Base-by-base conservation (phyloP, 1,139 yeast species). In the Blastobotrys illinoisensis region DNA sequence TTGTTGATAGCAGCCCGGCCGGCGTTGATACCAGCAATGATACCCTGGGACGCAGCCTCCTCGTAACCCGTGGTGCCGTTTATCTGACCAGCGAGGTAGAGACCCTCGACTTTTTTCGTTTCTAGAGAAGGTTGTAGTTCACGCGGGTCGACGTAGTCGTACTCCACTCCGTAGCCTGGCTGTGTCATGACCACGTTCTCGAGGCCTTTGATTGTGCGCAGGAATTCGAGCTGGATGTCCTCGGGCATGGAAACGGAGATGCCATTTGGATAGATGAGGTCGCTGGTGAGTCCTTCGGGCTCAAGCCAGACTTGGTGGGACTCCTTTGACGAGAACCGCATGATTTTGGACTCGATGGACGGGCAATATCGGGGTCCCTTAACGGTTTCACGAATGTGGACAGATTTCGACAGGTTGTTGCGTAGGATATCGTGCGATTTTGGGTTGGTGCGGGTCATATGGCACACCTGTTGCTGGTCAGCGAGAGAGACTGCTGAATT, bases 11-110 rank as follows among this genome's bases (percentile, higher is more conserved):
- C 74, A 0, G 71, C 53, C n/a, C 73, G 58, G 0, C 91, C 93
- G 0, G 99, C 98, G 68, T 95, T 95, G 44, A 91, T 86, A 5
- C 99, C 99, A 1, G 99, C 99, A 50, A 95, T 73, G 55, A 91
- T 79, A 1, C 99, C 99, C 67, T 93, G 99, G 0, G 98, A 85
- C 1, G 97, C 97, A 0, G 99, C 99, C 68, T 95, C 99, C 72
- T 95, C 99, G 64, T 95, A 95, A 0, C 99, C 99, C 0, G 99
- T 95, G 0, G 99, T 95, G 47, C 99, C 99, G 67, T 95, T 95
- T 47, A 95, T 95, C 71, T 95, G 99, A 1, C 99, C 99, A 0
- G 99, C 99, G 53, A 95, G 75, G 66, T 74, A 95, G 47, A 95
- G 72, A 0, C 98, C 98, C 16, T 78, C 73, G 1, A 95, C 83